Base-by-base conservation (phyloP, 2,329 filamentous ascomycete genomes). In the Colletotrichum sp. region DNA sequence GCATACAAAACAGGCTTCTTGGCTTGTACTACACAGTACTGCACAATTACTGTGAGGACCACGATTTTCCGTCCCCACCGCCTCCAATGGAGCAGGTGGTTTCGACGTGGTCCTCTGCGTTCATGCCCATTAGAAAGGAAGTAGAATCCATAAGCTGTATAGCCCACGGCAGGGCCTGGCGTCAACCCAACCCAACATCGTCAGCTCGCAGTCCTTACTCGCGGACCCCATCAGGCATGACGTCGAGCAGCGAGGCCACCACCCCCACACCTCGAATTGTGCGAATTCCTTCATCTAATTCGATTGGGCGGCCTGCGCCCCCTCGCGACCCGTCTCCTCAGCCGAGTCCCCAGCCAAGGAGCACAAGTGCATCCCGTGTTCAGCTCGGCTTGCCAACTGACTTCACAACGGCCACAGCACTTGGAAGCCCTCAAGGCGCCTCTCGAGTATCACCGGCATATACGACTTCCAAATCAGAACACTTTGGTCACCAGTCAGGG, bases 1-100 rank as follows among this genome's bases (percentile, higher is more conserved):
- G 94, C 81, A 92, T 96, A 32, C 95, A 96, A 83, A 96, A 96
- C 82, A 91, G 92, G 63, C 87, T 97, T 68, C 90, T 97, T 7
- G 95, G 92, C 0, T 89, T 96, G 77, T 92, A 95, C 79, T 97
- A 97, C 84, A 97, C 95, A 1, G 89, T 92, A 6, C 86, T 96
- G 8, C 92, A 96, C 82, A 91, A 90, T 72, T 97, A 94, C 83
- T 95, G 93, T 79, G 88, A 92, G 78, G 90, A 93, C 34, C 88
- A 92, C 79, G 88, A 90, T 7, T 93, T 96, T 79, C 93, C 93
- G 0, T 93, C 93, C 61, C 93, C 94, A 2, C 89, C 94, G 13
- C 93, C 94, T 4, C 90, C 93, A 19, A 93, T 96, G 87, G 91
- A 93, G 30, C 90, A 94, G 67, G 91, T 97, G 8, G 87, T 96